Base-by-base conservation (phyloP, 352 stramenopile species). In the Aphanomyces cochlioides region DNA sequence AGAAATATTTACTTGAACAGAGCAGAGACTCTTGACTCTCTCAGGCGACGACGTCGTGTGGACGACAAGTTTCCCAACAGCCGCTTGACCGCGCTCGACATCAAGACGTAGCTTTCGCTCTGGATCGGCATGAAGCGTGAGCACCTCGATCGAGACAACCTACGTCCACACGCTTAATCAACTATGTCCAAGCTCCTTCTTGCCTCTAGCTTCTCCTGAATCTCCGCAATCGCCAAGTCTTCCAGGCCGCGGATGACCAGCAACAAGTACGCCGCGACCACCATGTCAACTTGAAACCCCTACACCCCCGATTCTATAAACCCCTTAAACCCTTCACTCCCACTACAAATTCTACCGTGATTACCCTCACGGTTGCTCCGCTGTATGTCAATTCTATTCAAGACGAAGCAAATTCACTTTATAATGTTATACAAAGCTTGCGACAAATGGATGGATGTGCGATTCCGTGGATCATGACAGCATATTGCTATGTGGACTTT, bases 241-340 rank as follows among this genome's bases (percentile, higher is more conserved):
- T 93, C 85, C 34, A 93, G 80, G 0, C 85, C 84, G 59, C 85
- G 82, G 73, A 93, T 78, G 68, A 87, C 84, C 19, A 93, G 81
- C 72, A 93, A 72, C 75, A 93, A 73, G 60, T 93, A 93, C 56
- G 54, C 5, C 3, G 54, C 54, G 28, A 37, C n/a, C 50, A 58
- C 37, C n/a, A 21, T 58, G 8, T 58, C 50, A 58, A 39, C 2
- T 28, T 12, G 17, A 36, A 58, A 13, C 1, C 15, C 7, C 17
- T 12, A 19, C 50, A 17, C 19, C 19, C 50, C 19, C 17, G 2
- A 17, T 3, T 17, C 8, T 2, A 37, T 12, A 3, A 36, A n/a
- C 13, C 45, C 13, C 13, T 53, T 1, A 53, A 53, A 53, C n/a
- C 13, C 45, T n/a, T 53, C 13, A 15, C 13, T 2, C n/a, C 45